Evolutionary conservation across 148 eudicot genomes (phyloP), one percentile per base, ranked within the genome.

Genomic region (Diospyros kaki): DNA sequence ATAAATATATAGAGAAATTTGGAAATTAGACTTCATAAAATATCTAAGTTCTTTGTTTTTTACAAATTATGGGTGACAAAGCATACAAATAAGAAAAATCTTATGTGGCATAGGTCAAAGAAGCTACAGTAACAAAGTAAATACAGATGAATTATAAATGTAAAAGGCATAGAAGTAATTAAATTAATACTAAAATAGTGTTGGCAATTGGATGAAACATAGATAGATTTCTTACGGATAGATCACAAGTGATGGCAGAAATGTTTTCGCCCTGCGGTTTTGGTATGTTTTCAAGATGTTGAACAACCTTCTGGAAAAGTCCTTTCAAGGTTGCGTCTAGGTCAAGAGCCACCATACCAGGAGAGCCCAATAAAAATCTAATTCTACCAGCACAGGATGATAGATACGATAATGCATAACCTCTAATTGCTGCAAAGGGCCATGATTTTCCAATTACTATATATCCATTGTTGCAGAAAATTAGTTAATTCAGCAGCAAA

Each of bases 291-390:
- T 96, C 99, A 73, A 96, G 92, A 87, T 93, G 98, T 80, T 89
- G 96, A 81, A 96, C 92, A 60, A 96, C 86, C 83, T 87, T 87
- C 79, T 93, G 94, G 83, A 96, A 81, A 84, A 91, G 91, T 69
- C 90, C 93, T 82, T 91, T 93, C 78, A 96, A 82, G 74, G 81
- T 86, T n/a, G 88, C 65, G 87, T 96, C 99, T 38, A 96, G 74
- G 78, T 93, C 99, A 73, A 96, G 96, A 64, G 99, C 99, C 81
- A 96, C 99, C 98, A 96, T 93, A 76, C 99, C 99, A 17, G 99
- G 98, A 67, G 97, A 89, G 56, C 89, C 89, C 77, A 96, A 88
- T 87, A 96, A 79, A 86, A 91, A 96, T 28, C 91, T 89, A 75
- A 96, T 88, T 86, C 99, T 86, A 80, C 98, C 94, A 55, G 99